A percentile compares a stretch with the other conserved stretches of the same genome.
Evolutionary conservation across 495 filamentous ascomycete genomes (phyloP).

Genomic region (Hamigera avellanea): DNA sequence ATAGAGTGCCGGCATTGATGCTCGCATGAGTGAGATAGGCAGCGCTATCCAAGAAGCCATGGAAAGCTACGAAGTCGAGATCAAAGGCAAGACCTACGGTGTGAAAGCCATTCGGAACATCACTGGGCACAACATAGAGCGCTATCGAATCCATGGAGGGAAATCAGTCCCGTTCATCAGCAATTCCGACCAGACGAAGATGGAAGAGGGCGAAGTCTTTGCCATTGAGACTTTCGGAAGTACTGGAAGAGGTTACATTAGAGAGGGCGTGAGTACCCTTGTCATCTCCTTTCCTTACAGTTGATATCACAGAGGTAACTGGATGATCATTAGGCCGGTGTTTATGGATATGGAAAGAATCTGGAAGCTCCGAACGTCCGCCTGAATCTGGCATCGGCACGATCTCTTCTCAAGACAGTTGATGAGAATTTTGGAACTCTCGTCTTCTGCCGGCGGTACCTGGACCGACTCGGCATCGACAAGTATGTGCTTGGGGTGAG

Average conservation of each 20-base stretch:
- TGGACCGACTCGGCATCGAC: slow-evolving; percentile 50
- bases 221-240: slow-evolving; percentile 56
- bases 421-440: slow-evolving; percentile 54
- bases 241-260: slow-evolving; percentile 40
- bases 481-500: slow-evolving; percentile 49
- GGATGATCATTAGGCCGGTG: slow-evolving; percentile 13
- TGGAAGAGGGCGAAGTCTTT: slow-evolving; percentile 56
- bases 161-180: slow-evolving; percentile 54
- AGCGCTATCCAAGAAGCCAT: slow-evolving; percentile 55
- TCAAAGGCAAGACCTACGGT: slow-evolving; percentile 41
- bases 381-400: slow-evolving; percentile 43
- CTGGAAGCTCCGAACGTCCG: slow-evolving; percentile 37
- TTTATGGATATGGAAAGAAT: slow-evolving; percentile 40
- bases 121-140: slow-evolving; percentile 48
- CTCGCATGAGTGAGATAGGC: slow-evolving; percentile 48
- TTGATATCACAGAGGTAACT: slow-evolving; percentile 8
- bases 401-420: slow-evolving; percentile 46
- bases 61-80: slow-evolving; percentile 55
- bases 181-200: slow-evolving; percentile 45
- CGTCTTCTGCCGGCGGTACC: slow-evolving; percentile 50
- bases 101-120: slow-evolving; percentile 48
- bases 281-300: not conserved
- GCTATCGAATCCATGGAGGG: slow-evolving; percentile 47
- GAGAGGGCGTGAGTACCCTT: slow-evolving; percentile 27
- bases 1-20: slow-evolving; percentile 49